phyloP scores from a whole-genome alignment of 2,329 filamentous ascomycete genomes.

The Pyricularia sp. region DNA sequence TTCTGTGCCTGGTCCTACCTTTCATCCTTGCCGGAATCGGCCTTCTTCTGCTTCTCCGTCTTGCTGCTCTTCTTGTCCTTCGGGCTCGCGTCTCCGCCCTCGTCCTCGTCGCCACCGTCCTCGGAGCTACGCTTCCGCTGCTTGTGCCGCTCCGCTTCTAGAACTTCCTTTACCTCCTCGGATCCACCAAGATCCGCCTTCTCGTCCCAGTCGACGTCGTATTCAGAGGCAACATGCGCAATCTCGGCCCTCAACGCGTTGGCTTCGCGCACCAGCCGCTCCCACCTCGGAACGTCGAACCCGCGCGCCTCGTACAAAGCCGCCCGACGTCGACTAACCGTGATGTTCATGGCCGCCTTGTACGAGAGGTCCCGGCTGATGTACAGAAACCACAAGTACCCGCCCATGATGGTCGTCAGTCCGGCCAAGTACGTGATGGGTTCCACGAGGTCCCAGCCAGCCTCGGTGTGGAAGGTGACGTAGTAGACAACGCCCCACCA shows the following conservation, averaged over 20 bases:
- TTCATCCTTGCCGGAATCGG: not conserved
- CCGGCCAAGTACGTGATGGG: slow-evolving; percentile 82
- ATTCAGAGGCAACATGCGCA: slow-evolving; percentile 67
- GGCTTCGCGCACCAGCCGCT: slow-evolving; percentile 63
- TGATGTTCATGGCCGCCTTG: slow-evolving; percentile 74
- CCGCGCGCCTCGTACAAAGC: slow-evolving; percentile 63
- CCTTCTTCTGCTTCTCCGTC: not conserved
- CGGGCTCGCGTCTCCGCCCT: slow-evolving; percentile 12
- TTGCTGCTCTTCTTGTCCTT: slow-evolving; percentile 11
- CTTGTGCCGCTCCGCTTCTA: slow-evolving; percentile 38
- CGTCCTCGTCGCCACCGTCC: slow-evolving; percentile 24
- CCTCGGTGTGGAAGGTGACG: slow-evolving; percentile 55
- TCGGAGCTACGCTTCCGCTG: slow-evolving; percentile 24
- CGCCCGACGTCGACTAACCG: slow-evolving; percentile 64
- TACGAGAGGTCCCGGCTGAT: slow-evolving; percentile 85
- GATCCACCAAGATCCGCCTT: slow-evolving; percentile 50
- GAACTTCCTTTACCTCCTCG: slow-evolving; percentile 46
- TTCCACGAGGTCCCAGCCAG: slow-evolving; percentile 86
- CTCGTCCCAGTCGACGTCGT: slow-evolving; percentile 85
- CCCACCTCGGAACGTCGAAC: slow-evolving; percentile 68
- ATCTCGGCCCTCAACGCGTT: slow-evolving; percentile 69
- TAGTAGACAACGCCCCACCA: slow-evolving; percentile 82
- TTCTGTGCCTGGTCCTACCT: slow-evolving; percentile 1
- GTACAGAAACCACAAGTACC: slow-evolving; percentile 88
- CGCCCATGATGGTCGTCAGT: slow-evolving; percentile 74